phyloP scores from a whole-genome alignment of 306 rosid genomes.

The Parietaria judaica region DNA sequence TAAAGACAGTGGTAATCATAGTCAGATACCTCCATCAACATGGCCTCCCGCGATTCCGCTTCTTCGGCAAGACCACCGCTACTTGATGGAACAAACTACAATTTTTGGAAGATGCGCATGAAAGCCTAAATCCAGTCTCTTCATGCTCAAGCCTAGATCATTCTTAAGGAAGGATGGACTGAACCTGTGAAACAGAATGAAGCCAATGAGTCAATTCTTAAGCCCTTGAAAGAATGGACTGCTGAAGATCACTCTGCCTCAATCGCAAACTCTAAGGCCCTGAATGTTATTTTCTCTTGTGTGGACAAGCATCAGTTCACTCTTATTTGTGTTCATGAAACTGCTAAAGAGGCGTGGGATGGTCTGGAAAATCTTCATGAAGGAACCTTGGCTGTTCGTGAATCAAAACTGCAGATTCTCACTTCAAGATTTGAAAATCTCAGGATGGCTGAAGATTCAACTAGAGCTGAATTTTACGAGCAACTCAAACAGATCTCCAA shows the following conservation, averaged over 20 bases:
- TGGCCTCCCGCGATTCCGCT: too few species aligned
- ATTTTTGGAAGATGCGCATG: not conserved
- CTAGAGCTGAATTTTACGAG: not conserved
- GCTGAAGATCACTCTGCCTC: not conserved
- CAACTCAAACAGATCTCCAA: not conserved
- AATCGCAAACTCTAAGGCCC: not conserved
- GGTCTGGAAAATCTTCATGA: not conserved
- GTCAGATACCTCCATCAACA: too few species aligned
- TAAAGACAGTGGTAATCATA: too few species aligned
- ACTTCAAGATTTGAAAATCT: not conserved
- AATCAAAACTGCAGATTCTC: not conserved
- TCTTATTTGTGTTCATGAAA: too few species aligned
- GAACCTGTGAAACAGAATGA: not conserved
- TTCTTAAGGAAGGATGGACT: not conserved
- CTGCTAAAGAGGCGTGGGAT: not conserved
- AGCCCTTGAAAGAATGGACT: not conserved
- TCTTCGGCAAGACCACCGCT: not conserved
- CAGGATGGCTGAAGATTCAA: not conserved
- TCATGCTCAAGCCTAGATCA: not conserved
- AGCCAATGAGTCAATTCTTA: not conserved
- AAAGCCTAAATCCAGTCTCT: not conserved
- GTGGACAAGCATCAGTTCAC: not conserved
- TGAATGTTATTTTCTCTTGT: not conserved
- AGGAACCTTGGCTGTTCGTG: not conserved
- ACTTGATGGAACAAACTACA: not conserved